Evolutionary conservation across 805 yeast genomes (phyloP), one percentile per base, ranked within the genome.

Genomic region (Yarrowia sp.): DNA sequence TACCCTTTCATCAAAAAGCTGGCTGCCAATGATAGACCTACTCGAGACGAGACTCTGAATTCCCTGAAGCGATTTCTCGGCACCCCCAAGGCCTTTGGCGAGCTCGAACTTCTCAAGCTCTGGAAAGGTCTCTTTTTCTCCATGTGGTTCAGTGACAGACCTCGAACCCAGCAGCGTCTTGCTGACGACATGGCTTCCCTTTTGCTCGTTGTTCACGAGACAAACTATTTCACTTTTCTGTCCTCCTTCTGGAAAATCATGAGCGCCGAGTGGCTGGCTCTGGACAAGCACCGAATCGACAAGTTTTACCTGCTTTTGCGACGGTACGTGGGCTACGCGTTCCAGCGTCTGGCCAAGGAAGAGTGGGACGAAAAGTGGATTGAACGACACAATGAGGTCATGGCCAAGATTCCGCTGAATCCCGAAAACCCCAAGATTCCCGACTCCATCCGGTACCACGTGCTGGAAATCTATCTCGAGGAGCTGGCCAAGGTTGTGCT

Each of bases 101-200:
- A 76, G 58, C 75, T 84, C 48, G 95, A 92, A 67, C 82, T 87
- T 71, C 90, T 90, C 72, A 93, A 94, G 77, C 81, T 95, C 70
- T 95, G 99, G 98, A 92, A 91, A 79, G 99, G 98, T n/a, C 82
- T 95, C 49, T 95, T 89, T 79, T 95, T 83, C 76, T 86, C 97
- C 11, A 91, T 95, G 97, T 95, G 99, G 98, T 92, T 89, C 80
- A 86, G 96, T 76, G 99, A 95, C 78, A 86, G 93, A 75, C 97
- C 97, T 36, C 83, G 89, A 74, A 95, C 97, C 32, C 99, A 95
- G 79, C 97, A 92, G 78, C 81, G 88, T 70, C 81, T 95, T 46
- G 97, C 97, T 2, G 84, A 83, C 59, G 87, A 85, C 52, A 80
- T 95, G 71, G 97, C 94, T 1, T 81, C 78, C 38, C 74, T 87